Evolutionary conservation across 2,329 filamentous ascomycete genomes (phyloP).

Genomic region (Cercospora beticola): DNA sequence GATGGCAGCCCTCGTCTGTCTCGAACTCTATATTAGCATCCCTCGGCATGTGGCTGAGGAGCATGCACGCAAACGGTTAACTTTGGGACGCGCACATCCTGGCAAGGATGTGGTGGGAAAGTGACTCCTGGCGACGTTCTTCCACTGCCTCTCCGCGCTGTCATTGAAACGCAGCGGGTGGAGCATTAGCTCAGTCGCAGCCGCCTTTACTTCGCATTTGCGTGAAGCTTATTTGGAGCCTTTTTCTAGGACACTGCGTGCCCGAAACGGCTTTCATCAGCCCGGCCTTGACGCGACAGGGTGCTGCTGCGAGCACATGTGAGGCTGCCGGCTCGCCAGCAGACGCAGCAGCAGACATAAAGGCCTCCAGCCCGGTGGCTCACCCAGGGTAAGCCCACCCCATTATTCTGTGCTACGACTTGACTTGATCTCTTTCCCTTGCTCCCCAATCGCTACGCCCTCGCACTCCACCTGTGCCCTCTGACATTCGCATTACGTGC

Average conservation of each 20-base stretch:
- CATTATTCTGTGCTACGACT: conserved; percentile 15
- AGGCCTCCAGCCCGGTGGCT: conserved; percentile 19
- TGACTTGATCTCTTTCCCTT: conserved; percentile 12
- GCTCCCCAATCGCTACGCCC: neutral
- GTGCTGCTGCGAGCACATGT: conserved; percentile 11
- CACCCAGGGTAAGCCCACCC: conserved; percentile 24
- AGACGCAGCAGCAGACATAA: conserved; percentile 20
- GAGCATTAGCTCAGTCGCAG: conserved; percentile 26
- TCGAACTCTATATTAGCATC: conserved; percentile 1
- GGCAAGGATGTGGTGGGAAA: conserved; percentile 3
- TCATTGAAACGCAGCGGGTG: conserved; percentile 24
- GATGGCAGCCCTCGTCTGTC: conserved; percentile 9
- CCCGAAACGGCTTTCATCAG: conserved; percentile 27
- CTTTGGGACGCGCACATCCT: conserved; percentile 8
- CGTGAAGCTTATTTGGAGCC: conserved; percentile 22
- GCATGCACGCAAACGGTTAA: conserved; percentile 12
- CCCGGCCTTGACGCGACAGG: conserved; percentile 13
- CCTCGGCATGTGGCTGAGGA: conserved; percentile 17
- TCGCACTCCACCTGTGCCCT: conserved; percentile 13
- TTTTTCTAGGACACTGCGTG: conserved; percentile 24
- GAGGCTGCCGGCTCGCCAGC: conserved; percentile 19
- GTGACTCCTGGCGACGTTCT: conserved; percentile 11
- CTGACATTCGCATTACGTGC: conserved; percentile 17
- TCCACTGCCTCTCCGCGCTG: conserved; percentile 15
- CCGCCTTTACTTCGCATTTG: conserved; percentile 28